phyloP scores from a whole-genome alignment of 257 asterid species.

The Linderniella brevidens region DNA sequence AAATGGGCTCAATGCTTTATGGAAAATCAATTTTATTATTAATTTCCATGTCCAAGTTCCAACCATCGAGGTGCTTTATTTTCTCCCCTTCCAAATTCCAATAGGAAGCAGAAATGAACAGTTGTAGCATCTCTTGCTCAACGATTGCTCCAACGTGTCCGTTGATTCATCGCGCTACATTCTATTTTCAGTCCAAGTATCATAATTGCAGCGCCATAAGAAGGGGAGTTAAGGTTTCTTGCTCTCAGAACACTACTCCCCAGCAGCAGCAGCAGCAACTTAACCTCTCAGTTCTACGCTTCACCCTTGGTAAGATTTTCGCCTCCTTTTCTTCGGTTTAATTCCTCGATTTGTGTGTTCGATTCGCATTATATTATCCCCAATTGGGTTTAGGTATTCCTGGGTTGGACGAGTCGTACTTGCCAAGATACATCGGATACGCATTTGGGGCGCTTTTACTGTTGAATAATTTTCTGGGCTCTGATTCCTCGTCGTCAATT shows the following conservation, averaged over 20 bases:
- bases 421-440: conserved; percentile 90
- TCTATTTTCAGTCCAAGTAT: no score
- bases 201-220: no score
- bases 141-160: no score
- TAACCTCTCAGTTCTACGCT: conserved; percentile 88
- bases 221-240: conserved; percentile 10
- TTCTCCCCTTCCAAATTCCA: no score
- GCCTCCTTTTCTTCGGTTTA: not conserved
- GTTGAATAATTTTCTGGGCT: conserved; percentile 64
- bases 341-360: not conserved
- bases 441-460: conserved; percentile 62
- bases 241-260: conserved; percentile 18
- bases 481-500: conserved; percentile 41
- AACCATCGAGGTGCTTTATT: no score
- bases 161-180: no score
- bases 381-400: conserved; percentile 44
- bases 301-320: conserved; percentile 50
- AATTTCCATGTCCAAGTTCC: no score
- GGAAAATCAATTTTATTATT: no score
- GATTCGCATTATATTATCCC: not conserved
- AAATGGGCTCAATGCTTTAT: no score
- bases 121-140: no score
- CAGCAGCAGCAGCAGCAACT: conserved; percentile 36
- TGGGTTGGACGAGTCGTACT: conserved; percentile 85
- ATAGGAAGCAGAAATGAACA: no score